A percentile compares a stretch with the other conserved stretches of the same genome.
phyloP scores from a whole-genome alignment of 805 yeast genomes.

The Teunomyces cretensis region DNA sequence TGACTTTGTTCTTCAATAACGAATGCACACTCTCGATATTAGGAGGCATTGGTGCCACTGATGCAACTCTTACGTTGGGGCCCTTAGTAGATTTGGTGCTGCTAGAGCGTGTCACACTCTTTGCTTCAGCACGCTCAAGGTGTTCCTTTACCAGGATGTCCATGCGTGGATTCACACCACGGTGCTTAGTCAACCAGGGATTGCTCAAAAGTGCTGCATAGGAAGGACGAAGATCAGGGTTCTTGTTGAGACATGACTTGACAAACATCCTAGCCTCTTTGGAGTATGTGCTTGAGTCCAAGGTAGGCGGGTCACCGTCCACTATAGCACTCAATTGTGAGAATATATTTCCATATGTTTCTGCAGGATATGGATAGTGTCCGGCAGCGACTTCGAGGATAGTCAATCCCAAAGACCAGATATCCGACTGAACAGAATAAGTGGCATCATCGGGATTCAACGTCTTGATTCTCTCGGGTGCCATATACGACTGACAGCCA shows the following conservation, averaged over 20 bases:
- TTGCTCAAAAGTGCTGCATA: slow-evolving; percentile 73
- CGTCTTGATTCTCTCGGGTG: slow-evolving; percentile 90
- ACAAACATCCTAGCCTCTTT: slow-evolving; percentile 84
- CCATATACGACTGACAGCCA: slow-evolving; percentile 98
- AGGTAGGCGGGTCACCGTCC: slow-evolving; percentile 29
- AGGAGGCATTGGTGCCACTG: slow-evolving; percentile 9
- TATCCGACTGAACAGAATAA: slow-evolving; percentile 90
- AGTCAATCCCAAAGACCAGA: slow-evolving; percentile 91
- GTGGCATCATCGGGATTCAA: slow-evolving; percentile 71
- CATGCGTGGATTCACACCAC: slow-evolving; percentile 35
- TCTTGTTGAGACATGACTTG: slow-evolving; percentile 70
- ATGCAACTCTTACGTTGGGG: slow-evolving; percentile 2
- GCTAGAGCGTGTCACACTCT: slow-evolving; percentile 28
- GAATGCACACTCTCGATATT: slow-evolving; percentile 37
- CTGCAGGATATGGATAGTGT: slow-evolving; percentile 94
- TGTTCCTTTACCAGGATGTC: slow-evolving; percentile 27
- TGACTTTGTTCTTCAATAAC: slow-evolving; percentile 39
- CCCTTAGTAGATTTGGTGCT: slow-evolving; percentile 16
- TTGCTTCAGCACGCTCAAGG: slow-evolving; percentile 11
- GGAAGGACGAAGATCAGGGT: slow-evolving; percentile 77
- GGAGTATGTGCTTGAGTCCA: slow-evolving; percentile 44
- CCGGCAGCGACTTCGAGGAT: slow-evolving; percentile 89
- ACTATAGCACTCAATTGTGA: slow-evolving; percentile 94
- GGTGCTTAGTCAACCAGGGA: slow-evolving; percentile 73
- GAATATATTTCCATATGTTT: slow-evolving; percentile 84